Evolutionary conservation across 257 asterid genomes (phyloP).

Genomic region (Capsicum chinense): DNA sequence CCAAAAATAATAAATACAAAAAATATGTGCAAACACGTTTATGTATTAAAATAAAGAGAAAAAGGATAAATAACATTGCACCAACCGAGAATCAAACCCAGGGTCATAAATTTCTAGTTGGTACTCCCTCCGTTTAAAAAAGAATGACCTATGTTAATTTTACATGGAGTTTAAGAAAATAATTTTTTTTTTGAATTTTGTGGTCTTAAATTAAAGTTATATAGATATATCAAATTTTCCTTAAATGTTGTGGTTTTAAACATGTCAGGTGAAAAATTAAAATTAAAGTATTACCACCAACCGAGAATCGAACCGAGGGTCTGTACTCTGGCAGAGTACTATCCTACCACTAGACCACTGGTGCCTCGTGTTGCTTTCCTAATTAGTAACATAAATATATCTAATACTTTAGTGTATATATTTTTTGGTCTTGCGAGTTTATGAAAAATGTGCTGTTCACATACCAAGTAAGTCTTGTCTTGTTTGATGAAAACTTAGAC

Average conservation of each 20-base stretch:
- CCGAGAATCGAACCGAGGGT: slow-evolving; percentile 98
- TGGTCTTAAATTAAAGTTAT: too few species aligned
- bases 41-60: background rate
- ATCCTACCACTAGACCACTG: slow-evolving; percentile 55
- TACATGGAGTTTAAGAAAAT: too few species aligned
- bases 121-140: too few species aligned
- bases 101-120: slow-evolving; percentile 66
- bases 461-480: background rate
- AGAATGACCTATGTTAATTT: too few species aligned
- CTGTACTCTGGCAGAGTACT: slow-evolving; percentile 99
- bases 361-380: background rate
- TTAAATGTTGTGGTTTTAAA: too few species aligned
- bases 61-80: slow-evolving; percentile 38
- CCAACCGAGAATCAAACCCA: slow-evolving; percentile 98
- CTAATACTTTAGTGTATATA: too few species aligned
- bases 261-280: too few species aligned
- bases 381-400: too few species aligned
- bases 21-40: too few species aligned
- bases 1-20: too few species aligned
- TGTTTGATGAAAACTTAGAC: background rate
- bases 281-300: slow-evolving; percentile 44
- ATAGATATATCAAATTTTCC: too few species aligned
- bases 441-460: background rate
- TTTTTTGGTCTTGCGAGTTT: background rate
- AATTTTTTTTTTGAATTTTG: too few species aligned